phyloP scores from a whole-genome alignment of 2,329 filamentous ascomycete species.

The Orbilia brochopaga region DNA sequence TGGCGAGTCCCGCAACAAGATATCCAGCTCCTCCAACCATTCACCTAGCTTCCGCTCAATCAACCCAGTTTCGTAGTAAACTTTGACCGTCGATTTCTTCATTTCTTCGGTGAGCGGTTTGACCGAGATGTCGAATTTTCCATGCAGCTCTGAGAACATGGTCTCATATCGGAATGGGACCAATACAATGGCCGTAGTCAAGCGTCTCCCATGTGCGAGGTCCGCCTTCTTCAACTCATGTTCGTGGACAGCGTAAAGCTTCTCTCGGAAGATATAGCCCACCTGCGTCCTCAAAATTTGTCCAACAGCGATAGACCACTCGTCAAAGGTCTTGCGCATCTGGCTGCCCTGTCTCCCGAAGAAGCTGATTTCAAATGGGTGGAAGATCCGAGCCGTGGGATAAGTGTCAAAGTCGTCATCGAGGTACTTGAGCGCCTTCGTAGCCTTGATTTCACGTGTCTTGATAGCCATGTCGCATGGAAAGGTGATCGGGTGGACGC shows the following conservation, averaged over 20 bases:
- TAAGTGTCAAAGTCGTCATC: slow-evolving; percentile 17
- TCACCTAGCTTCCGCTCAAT: slow-evolving; percentile 4
- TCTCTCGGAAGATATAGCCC: not conserved
- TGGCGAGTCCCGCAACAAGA: not conserved
- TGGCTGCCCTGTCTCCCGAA: not conserved
- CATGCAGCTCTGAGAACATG: not conserved
- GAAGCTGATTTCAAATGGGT: slow-evolving; percentile 16
- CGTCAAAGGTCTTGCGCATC: not conserved
- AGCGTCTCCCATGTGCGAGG: not conserved
- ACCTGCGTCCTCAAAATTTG: not conserved
- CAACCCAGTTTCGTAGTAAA: not conserved
- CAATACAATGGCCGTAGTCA: not conserved
- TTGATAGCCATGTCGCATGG: not conserved
- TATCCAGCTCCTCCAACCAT: slow-evolving; percentile 9
- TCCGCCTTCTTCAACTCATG: slow-evolving; percentile 6
- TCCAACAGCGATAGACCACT: slow-evolving; percentile 3
- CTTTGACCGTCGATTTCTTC: not conserved
- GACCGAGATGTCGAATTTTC: not conserved
- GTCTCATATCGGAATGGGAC: slow-evolving; percentile 14
- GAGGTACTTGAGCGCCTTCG: slow-evolving; percentile 11
- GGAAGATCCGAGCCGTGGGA: slow-evolving; percentile 4
- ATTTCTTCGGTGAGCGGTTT: not conserved
- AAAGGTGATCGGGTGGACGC: slow-evolving; percentile 5
- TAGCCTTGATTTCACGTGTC: not conserved
- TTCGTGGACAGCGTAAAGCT: slow-evolving; percentile 4